Evolutionary conservation across 2,329 filamentous ascomycete species (phyloP), one percentile per base, ranked within the genome.

Genomic region (Pezicula carpinea): DNA sequence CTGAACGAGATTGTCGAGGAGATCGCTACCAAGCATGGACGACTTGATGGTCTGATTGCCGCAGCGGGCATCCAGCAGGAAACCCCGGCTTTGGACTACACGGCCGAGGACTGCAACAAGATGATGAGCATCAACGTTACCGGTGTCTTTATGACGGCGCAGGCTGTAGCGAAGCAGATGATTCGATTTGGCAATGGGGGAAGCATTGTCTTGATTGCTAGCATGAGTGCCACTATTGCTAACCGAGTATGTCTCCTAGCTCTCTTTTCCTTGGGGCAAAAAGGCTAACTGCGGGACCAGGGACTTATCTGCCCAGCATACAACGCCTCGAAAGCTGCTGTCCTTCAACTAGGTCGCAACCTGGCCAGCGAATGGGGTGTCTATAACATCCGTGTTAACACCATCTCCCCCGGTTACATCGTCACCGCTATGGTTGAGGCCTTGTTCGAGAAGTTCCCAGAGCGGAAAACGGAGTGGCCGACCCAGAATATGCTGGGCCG

Each of bases 41-140:
- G 85, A 14, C 68, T 96, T 51, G 89, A 95, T 61, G 90, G 90
- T 0, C 69, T 95, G 46, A 80, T 96, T 40, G 79, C 80, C 2
- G 78, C 79, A 2, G 80, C 80, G 0, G 80, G 80, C 5, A 87
- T 89, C 58, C 88, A 95, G 68, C 86, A 95, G 66, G 89, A 95
- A 69, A 89, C 82, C 0, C 69, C 87, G 0, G 89, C 91, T 1
- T 72, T 96, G 46, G 89, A 95, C 41, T 95, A 95, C 62, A 77
- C 80, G 19, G 80, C 86, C 18, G 75, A 84, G 61, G 86, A 89
- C 63, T 81, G 82, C 63, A 82, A 90, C 64, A 79, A 82, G 66
- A 88, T 95, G 73, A 76, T 95, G 66, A 79, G 86, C 59, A 84
- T 92, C 61, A 95, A 96, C 68, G 76, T 95, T 57, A 93, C 83